Percentiles rank a stretch among this genome's conserved stretches.
Evolutionary conservation across 1,139 yeast genomes (phyloP).

Genomic region (Candida glucosophila): DNA sequence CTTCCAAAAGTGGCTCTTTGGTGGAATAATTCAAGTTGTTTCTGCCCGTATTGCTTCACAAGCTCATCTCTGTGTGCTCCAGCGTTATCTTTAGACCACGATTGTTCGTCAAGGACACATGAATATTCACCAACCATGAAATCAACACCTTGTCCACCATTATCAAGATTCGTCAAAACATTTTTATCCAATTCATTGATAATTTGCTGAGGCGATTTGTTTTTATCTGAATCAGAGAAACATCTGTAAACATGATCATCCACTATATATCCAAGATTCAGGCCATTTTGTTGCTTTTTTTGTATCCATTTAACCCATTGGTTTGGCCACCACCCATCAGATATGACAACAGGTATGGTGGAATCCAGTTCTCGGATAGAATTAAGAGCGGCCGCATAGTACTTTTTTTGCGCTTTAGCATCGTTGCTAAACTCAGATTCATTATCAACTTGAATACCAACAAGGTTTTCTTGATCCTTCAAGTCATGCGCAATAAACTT

Average conservation of each 20-base stretch:
- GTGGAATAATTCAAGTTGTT: conserved; percentile 34
- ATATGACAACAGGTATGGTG: conserved; percentile 63
- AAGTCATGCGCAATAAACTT: conserved; percentile 59
- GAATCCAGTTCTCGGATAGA: conserved; percentile 50
- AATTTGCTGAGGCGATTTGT: conserved; percentile 56
- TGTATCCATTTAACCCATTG: conserved; percentile 70
- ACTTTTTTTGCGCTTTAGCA: conserved; percentile 45
- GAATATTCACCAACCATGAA: conserved; percentile 84
- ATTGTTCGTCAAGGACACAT: conserved; percentile 68
- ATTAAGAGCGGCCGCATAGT: conserved; percentile 60
- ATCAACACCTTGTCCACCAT: conserved; percentile 48
- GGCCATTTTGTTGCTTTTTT: conserved; percentile 26
- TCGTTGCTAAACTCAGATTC: conserved; percentile 63
- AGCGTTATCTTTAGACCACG: conserved; percentile 56
- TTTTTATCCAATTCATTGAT: conserved; percentile 47
- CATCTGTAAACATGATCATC: conserved; percentile 87
- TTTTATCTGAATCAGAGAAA: conserved; percentile 67
- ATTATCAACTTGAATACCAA: conserved; percentile 78
- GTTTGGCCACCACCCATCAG: conserved; percentile 92
- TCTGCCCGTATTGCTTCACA: conserved; percentile 30
- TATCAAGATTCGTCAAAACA: conserved; percentile 42
- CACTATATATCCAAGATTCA: conserved; percentile 53
- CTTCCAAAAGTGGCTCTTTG: conserved; percentile 58
- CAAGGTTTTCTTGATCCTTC: conserved; percentile 50
- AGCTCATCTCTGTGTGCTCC: conserved; percentile 32